These are phyloP conservation scores for Epicoccum nigrum DNA, from an alignment of 2,329 filamentous ascomycete genomes.

Conservation along the genomic window DNA sequence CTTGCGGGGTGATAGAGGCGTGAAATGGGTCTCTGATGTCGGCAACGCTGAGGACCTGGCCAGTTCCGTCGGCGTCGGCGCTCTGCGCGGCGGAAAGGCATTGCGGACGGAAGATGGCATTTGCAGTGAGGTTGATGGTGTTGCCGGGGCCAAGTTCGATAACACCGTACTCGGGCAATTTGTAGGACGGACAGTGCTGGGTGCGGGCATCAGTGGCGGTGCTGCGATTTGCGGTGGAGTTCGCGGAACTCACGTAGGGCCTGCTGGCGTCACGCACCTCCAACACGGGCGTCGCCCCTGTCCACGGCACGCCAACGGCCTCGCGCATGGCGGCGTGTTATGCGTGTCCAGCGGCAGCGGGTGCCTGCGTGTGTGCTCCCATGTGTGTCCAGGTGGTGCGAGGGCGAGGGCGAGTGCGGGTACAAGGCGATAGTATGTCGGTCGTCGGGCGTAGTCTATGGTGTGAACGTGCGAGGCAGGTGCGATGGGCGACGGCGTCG, in stretches of 20 bases:
- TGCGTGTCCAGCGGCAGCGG: slow-evolving; percentile 44
- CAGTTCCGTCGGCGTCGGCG: slow-evolving; percentile 48
- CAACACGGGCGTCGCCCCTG: slow-evolving; percentile 16
- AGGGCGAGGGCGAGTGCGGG: slow-evolving; percentile 18
- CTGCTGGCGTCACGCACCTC: slow-evolving; percentile 35
- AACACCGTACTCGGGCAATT: slow-evolving; percentile 64
- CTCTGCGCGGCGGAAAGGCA: slow-evolving; percentile 54
- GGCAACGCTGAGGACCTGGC: slow-evolving; percentile 58
- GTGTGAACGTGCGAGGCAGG: slow-evolving; percentile 1
- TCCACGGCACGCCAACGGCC: slow-evolving; percentile 22
- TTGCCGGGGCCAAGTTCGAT: slow-evolving; percentile 60
- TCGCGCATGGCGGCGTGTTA: slow-evolving; percentile 40
- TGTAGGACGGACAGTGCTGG: slow-evolving; percentile 66
- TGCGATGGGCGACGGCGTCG: slow-evolving; percentile 1
- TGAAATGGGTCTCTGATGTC: slow-evolving; percentile 88
- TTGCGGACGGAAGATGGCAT: slow-evolving; percentile 65
- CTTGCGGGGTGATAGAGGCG: slow-evolving; percentile 88
- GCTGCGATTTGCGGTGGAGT: slow-evolving; percentile 1
- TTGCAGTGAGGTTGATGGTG: slow-evolving; percentile 64
- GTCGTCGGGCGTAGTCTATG: too few species aligned
- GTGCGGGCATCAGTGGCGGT: slow-evolving; percentile 32
- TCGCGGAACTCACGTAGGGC: slow-evolving; percentile 38
- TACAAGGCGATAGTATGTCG: background rate
- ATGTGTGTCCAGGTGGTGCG: slow-evolving; percentile 34
- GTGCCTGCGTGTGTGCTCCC: slow-evolving; percentile 30